Base-by-base conservation (phyloP, 805 yeast species). In the Candida hungchunana region DNA sequence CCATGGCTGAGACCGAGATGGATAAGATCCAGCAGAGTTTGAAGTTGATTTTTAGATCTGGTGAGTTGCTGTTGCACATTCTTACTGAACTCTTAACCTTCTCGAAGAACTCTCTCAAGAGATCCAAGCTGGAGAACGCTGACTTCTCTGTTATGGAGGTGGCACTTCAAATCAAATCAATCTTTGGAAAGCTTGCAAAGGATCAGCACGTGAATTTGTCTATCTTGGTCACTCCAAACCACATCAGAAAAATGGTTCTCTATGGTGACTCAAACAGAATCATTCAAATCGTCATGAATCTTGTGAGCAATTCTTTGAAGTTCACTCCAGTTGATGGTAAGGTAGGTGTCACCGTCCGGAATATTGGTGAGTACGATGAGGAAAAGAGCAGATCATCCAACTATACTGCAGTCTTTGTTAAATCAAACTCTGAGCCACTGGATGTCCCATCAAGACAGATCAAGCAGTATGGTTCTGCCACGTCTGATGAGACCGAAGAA, bases 211-310 rank as follows among this genome's bases (percentile, higher is more conserved):
- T 88, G 11, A 71, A 73, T 42, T 66, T 88, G 31, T 64, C 73
- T 4, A 73, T 87, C n/a, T 58, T 67, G 0, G 56, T 88, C 12
- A 69, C 63, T 24, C 95, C 96, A 6, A 73, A 74, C 44, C 59
- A 63, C 11, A 60, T 75, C 33, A 67, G 82, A 40, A 73, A 73
- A 43, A 72, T 83, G 68, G 72, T 86, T 3, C 62, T 90, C 7
- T 77, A 69, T 60, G 97, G 96, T 2, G 98, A 90, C 59, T 77
- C 93, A 7, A 88, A 87, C 58, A 69, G 97, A 55, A 84, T 93
- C 27, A 76, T 86, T 37, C 98, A 90, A 58, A 82, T 93, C 32
- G 79, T 90, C 6, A 88, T 90, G 89, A 93, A 93, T 52, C 66
- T 93, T 37, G 93, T 90, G 8, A 82, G 94, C 13, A 90, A 93